A percentile compares a stretch with the other conserved stretches of the same genome.
Conservation (phyloP, 2,329 filamentous ascomycete species). For the Xylariaceae sp. region DNA sequence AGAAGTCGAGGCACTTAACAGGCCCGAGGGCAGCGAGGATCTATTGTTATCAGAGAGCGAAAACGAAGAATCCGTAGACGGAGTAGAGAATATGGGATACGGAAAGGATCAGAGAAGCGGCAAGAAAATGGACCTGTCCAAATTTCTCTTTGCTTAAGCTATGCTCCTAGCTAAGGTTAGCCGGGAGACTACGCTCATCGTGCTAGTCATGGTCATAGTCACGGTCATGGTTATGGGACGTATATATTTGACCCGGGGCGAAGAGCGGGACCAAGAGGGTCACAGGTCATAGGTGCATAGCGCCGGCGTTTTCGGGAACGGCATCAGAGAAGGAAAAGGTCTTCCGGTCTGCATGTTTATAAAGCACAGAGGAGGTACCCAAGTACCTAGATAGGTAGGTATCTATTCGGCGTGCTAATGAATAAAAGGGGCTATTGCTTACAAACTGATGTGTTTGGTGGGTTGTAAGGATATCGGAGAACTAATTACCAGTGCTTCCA, state of each 20-base stretch:
- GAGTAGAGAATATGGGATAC: constrained; percentile 27
- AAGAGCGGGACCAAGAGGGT: constrained; percentile 10
- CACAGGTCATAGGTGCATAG: constrained; percentile 18
- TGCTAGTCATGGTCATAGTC: no score
- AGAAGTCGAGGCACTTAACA: constrained; percentile 57
- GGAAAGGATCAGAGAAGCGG: constrained; percentile 24
- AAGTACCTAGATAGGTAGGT: no score
- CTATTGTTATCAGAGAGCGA: constrained; percentile 57
- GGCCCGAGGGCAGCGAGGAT: constrained; percentile 57
- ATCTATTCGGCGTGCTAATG: no score
- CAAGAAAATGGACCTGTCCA: constrained; percentile 50
- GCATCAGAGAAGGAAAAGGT: constrained; percentile 4
- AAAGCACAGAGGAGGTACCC: no score
- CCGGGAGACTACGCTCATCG: not conserved
- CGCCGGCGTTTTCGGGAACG: constrained; percentile 20
- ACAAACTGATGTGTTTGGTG: no score
- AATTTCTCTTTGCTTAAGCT: constrained; percentile 45
- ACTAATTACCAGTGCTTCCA: no score
- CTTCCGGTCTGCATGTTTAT: not conserved
- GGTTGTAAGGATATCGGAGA: no score
- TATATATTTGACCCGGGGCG: constrained; percentile 11
- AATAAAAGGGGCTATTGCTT: no score
- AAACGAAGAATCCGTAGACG: constrained; percentile 31
- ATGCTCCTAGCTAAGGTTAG: not conserved
- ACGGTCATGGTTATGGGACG: not conserved